phyloP scores from a whole-genome alignment of 306 rosid genomes.

The Quercus engelmannii region DNA sequence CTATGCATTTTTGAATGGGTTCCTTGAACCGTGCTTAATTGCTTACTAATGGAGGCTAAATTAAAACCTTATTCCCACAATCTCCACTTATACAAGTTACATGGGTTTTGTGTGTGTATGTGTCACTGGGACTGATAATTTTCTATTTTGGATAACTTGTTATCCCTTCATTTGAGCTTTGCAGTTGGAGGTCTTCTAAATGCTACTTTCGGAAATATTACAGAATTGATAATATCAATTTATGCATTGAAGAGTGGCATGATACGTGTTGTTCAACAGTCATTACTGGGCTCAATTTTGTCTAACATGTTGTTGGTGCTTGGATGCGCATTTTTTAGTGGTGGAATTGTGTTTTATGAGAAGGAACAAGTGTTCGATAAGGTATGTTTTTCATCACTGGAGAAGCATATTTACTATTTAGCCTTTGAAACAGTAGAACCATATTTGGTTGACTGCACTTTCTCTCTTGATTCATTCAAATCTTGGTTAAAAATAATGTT shows the following conservation, averaged over 20 bases:
- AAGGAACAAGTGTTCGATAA: slow-evolving; percentile 75
- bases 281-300: slow-evolving; percentile 80
- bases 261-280: slow-evolving; percentile 79
- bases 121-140: neutral
- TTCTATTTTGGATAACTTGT: neutral
- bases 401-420: neutral
- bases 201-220: slow-evolving; percentile 91
- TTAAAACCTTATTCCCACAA: neutral
- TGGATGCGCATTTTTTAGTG: slow-evolving; percentile 83
- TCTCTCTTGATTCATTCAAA: neutral
- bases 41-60: neutral
- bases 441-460: neutral
- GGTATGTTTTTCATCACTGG: slow-evolving; percentile 22
- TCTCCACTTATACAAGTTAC: neutral
- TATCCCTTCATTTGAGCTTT: neutral
- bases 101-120: neutral
- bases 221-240: slow-evolving; percentile 80
- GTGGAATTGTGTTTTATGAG: slow-evolving; percentile 55
- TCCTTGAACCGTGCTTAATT: neutral
- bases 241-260: slow-evolving; percentile 75
- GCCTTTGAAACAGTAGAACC: neutral
- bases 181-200: slow-evolving; percentile 89
- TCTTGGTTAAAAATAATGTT: neutral
- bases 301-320: slow-evolving; percentile 90
- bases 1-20: neutral